A percentile compares a stretch with the other conserved stretches of the same genome.
These are phyloP conservation scores for Chloris gayana DNA, from an alignment of 176 grass and related monocot genomes.

Conservation along the genomic window DNA sequence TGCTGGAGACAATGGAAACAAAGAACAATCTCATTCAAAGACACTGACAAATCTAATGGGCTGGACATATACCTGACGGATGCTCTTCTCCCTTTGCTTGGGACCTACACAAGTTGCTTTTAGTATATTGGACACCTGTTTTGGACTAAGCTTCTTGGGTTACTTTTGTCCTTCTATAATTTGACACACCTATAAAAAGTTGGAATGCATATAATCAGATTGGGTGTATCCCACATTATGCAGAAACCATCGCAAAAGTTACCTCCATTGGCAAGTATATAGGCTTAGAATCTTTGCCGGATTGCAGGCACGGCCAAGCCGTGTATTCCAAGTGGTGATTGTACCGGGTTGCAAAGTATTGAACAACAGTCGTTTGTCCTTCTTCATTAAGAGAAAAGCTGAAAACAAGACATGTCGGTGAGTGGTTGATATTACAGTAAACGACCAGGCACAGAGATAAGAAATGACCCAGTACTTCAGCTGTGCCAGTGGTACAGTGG, in stretches of 20 bases:
- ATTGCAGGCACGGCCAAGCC: no score
- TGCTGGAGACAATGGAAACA: not conserved
- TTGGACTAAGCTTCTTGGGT: conserved; percentile 74
- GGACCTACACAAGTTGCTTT: conserved; percentile 61
- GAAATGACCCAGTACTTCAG: conserved; percentile 50
- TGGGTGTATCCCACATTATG: not conserved
- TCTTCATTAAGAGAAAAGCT: conserved; percentile 66
- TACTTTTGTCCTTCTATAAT: conserved; percentile 88
- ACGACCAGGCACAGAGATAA: not conserved
- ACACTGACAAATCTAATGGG: not conserved
- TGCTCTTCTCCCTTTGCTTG: conserved; percentile 46
- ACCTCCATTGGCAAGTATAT: conserved; percentile 89
- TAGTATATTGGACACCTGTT: conserved; percentile 55
- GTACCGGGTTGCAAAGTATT: conserved; percentile 64
- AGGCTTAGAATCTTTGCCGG: conserved; percentile 59
- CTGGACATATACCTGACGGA: conserved; percentile 53
- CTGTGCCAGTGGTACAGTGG: conserved; percentile 45
- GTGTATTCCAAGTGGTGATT: conserved; percentile 41
- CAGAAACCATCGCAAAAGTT: conserved; percentile 23
- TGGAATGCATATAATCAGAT: conserved; percentile 17
- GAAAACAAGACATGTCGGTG: conserved; percentile 26
- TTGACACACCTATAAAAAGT: conserved; percentile 56
- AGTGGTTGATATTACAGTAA: not conserved
- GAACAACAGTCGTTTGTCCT: conserved; percentile 45
- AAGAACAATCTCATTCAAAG: not conserved